phyloP scores from a whole-genome alignment of 805 yeast species.

The Pichia thaimueangensis region DNA sequence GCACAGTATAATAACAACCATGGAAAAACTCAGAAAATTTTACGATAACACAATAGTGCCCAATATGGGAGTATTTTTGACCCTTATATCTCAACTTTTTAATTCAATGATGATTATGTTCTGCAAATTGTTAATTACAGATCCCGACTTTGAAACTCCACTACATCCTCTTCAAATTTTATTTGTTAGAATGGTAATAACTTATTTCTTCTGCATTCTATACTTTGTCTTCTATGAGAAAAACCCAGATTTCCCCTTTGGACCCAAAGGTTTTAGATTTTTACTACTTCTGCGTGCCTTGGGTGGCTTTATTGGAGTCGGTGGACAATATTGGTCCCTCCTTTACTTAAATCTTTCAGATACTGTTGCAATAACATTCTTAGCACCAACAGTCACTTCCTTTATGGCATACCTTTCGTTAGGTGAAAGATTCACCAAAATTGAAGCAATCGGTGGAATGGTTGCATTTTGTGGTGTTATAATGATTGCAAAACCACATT shows the following conservation, averaged over 20 bases:
- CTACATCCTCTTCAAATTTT: constrained; percentile 76
- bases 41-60: constrained; percentile 2
- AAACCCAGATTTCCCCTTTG: constrained; percentile 49
- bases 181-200: constrained; percentile 69
- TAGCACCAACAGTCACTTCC: constrained; percentile 73
- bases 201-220: constrained; percentile 49
- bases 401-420: constrained; percentile 62
- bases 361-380: constrained; percentile 72
- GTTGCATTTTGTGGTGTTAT: constrained; percentile 71
- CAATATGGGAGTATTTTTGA: constrained; percentile 52
- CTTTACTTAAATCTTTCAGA: constrained; percentile 72
- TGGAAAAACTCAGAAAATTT: background rate
- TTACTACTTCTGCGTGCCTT: constrained; percentile 45
- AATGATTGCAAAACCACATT: constrained; percentile 74
- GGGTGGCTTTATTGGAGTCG: constrained; percentile 76
- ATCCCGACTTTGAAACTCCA: constrained; percentile 49
- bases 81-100: constrained; percentile 61
- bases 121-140: constrained; percentile 68
- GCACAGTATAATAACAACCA: background rate
- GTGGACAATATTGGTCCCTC: constrained; percentile 69
- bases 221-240: constrained; percentile 41
- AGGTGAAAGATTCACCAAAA: constrained; percentile 55
- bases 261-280: constrained; percentile 8
- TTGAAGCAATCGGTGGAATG: constrained; percentile 65
- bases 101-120: constrained; percentile 72